These are phyloP conservation scores for Zizania latifolia DNA, from an alignment of 176 grass and related monocot genomes.

Conservation along the genomic window DNA sequence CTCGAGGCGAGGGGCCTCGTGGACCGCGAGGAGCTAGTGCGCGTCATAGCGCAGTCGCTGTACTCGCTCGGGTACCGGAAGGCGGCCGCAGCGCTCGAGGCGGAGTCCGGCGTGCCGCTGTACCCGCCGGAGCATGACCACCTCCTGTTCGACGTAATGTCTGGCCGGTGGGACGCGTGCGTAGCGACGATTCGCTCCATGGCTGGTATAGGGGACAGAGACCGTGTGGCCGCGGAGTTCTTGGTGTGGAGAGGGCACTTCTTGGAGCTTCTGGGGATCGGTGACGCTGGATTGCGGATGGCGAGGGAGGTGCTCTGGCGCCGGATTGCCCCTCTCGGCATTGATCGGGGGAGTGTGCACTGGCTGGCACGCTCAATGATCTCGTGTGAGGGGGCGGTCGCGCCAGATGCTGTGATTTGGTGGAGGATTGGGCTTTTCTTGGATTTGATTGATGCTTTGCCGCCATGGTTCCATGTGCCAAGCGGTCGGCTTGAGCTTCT, in stretches of 20 bases:
- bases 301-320: slow-evolving; percentile 70
- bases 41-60: slow-evolving; percentile 62
- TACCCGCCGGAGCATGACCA: slow-evolving; percentile 57
- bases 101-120: slow-evolving; percentile 66
- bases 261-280: slow-evolving; percentile 70
- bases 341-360: slow-evolving; percentile 53
- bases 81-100: slow-evolving; percentile 67
- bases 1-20: slow-evolving; percentile 37
- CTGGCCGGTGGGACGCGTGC: slow-evolving; percentile 77
- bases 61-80: slow-evolving; percentile 76
- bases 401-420: slow-evolving; percentile 34
- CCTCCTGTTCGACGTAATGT: slow-evolving; percentile 64
- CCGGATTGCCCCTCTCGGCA: slow-evolving; percentile 51
- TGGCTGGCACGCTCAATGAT: slow-evolving; percentile 52
- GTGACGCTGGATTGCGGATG: slow-evolving; percentile 32
- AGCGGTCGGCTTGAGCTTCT: slow-evolving; percentile 61
- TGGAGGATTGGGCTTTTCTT: slow-evolving; percentile 72
- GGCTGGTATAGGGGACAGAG: slow-evolving; percentile 29
- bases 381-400: slow-evolving; percentile 50
- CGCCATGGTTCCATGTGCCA: slow-evolving; percentile 58
- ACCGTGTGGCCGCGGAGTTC: slow-evolving; percentile 44
- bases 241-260: slow-evolving; percentile 78
- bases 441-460: slow-evolving; percentile 74
- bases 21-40: slow-evolving; percentile 59
- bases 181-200: slow-evolving; percentile 53